Conservation (phyloP, 768 basidiomycete species). For the Pleurotus citrinopileatus region DNA sequence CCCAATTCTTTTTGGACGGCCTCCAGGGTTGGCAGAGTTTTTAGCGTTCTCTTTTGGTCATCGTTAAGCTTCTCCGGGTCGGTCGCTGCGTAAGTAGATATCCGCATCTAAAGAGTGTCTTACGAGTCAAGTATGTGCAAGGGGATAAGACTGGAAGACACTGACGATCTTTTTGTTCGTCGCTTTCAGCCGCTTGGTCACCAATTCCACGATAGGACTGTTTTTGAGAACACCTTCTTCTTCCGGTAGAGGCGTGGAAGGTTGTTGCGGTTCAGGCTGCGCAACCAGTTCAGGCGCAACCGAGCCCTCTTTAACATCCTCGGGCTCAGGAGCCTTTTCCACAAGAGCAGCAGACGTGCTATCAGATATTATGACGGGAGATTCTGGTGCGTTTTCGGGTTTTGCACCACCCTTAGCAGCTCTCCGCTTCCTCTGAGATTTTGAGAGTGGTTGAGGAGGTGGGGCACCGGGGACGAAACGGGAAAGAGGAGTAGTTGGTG, state of each 20-base stretch:
- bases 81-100: constrained; percentile 66
- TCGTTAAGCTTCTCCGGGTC: constrained; percentile 77
- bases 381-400: constrained; percentile 31
- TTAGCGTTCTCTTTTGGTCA: constrained; percentile 77
- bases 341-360: constrained; percentile 39
- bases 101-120: constrained; percentile 51
- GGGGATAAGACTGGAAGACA: not conserved
- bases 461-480: constrained; percentile 81
- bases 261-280: constrained; percentile 31
- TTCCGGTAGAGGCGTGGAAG: constrained; percentile 38
- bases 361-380: constrained; percentile 45
- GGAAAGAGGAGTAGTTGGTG: constrained; percentile 21
- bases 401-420: constrained; percentile 27
- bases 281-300: constrained; percentile 45
- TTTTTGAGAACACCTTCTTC: constrained; percentile 46
- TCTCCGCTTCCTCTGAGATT: constrained; percentile 69
- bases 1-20: constrained; percentile 78
- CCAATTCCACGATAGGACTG: constrained; percentile 74
- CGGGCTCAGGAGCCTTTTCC: constrained; percentile 48
- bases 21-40: constrained; percentile 72
- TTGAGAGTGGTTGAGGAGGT: constrained; percentile 54
- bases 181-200: constrained; percentile 74
- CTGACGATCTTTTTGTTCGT: constrained; percentile 83
- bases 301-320: constrained; percentile 44
- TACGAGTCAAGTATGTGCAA: constrained; percentile 1